Evolutionary conservation across 2,329 filamentous ascomycete species (phyloP).

Genomic region (Didymella pinodella): DNA sequence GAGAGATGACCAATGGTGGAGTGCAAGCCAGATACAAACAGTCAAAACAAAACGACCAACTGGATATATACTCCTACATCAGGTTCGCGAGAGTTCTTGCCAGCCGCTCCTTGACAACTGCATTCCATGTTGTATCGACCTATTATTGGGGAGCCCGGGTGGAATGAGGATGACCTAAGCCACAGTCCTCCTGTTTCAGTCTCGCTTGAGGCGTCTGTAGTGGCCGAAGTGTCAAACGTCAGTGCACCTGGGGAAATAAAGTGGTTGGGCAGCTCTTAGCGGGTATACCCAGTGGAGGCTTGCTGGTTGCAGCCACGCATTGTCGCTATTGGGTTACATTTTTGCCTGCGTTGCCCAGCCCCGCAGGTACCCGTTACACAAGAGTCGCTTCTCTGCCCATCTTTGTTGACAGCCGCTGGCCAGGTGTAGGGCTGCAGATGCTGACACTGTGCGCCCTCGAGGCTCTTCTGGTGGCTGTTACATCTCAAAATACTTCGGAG

Average conservation of each 20-base stretch:
- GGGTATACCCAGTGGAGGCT: slow-evolving; percentile 31
- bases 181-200: slow-evolving; percentile 38
- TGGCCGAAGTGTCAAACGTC: slow-evolving; percentile 27
- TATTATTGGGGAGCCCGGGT: slow-evolving; percentile 46
- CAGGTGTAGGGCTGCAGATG: slow-evolving; percentile 18
- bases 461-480: neutral
- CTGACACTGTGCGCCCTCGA: neutral
- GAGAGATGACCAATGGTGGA: slow-evolving; percentile 41
- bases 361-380: slow-evolving; percentile 28
- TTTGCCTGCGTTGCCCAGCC: slow-evolving; percentile 25
- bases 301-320: slow-evolving; percentile 40
- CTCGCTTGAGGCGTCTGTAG: slow-evolving; percentile 31
- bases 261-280: slow-evolving; percentile 37
- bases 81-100: slow-evolving; percentile 38
- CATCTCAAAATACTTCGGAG: neutral
- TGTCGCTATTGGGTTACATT: slow-evolving; percentile 27
- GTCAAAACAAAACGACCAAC: slow-evolving; percentile 44
- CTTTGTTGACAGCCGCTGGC: slow-evolving; percentile 15
- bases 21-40: slow-evolving; percentile 37
- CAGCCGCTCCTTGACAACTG: slow-evolving; percentile 42
- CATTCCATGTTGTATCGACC: slow-evolving; percentile 44
- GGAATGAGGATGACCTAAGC: slow-evolving; percentile 48
- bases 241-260: slow-evolving; percentile 24
- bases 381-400: slow-evolving; percentile 21
- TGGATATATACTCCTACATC: slow-evolving; percentile 48